Conservation (phyloP, 768 basidiomycete genomes). For the Piloderma croceum region DNA sequence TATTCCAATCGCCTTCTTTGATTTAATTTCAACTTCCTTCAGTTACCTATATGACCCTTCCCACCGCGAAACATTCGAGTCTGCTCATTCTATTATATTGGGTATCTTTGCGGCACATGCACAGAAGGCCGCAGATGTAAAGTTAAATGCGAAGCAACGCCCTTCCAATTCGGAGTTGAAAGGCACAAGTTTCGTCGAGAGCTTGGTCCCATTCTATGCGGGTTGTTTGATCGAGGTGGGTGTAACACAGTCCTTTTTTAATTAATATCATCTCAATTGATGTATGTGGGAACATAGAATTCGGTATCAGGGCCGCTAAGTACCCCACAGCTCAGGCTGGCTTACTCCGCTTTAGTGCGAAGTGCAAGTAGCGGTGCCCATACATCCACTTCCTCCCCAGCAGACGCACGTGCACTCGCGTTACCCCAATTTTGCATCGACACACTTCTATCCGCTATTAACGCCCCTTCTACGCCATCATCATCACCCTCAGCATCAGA, state of each 20-base stretch:
- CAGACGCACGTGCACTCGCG: neutral
- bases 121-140: too few species aligned
- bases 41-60: slow-evolving; percentile 56
- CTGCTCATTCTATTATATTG: slow-evolving; percentile 78
- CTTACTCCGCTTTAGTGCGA: slow-evolving; percentile 69
- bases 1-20: too few species aligned
- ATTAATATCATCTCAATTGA: neutral
- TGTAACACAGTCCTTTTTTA: slow-evolving; percentile 2
- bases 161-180: slow-evolving; percentile 8
- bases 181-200: slow-evolving; percentile 42
- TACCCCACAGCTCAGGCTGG: slow-evolving; percentile 62
- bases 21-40: too few species aligned
- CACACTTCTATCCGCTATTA: neutral
- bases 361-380: slow-evolving; percentile 30
- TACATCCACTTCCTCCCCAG: neutral
- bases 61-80: slow-evolving; percentile 78
- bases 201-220: slow-evolving; percentile 71
- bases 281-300: too few species aligned
- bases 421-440: neutral
- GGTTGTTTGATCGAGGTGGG: slow-evolving; percentile 65
- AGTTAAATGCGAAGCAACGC: too few species aligned
- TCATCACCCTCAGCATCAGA: too few species aligned
- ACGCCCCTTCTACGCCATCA: neutral
- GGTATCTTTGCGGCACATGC: slow-evolving; percentile 63
- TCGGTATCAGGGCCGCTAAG: slow-evolving; percentile 56